phyloP scores from a whole-genome alignment of 169 alveolate species.

The Cryptosporidium parvum region DNA sequence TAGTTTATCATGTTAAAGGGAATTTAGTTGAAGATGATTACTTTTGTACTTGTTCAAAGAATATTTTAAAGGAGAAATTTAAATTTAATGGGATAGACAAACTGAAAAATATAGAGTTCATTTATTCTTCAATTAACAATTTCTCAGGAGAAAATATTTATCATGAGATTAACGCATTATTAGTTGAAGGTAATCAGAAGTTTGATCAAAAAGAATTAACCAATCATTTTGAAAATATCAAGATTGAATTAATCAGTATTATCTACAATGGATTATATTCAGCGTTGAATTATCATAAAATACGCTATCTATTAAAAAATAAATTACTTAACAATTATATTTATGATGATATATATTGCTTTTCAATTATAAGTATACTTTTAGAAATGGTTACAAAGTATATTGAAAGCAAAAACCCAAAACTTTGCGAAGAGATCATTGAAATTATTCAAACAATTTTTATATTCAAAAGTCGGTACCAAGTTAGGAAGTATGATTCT shows the following conservation, averaged over 20 bases:
- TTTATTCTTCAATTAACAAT: no score
- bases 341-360: slow-evolving; percentile 28
- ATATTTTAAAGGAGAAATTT: slow-evolving; percentile 14
- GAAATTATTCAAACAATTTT: background rate
- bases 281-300: slow-evolving; percentile 12
- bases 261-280: slow-evolving; percentile 23
- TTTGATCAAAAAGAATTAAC: background rate
- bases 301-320: background rate
- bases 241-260: background rate
- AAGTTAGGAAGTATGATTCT: slow-evolving; percentile 41
- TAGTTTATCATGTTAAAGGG: slow-evolving; percentile 57
- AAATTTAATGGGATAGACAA: slow-evolving; percentile 18
- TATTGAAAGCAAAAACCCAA: background rate
- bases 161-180: background rate
- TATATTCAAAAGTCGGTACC: background rate
- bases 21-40: slow-evolving; percentile 16
- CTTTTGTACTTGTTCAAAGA: slow-evolving; percentile 2
- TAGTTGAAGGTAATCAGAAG: background rate
- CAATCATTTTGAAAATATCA: background rate
- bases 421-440: background rate
- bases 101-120: background rate
- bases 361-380: slow-evolving; percentile 6
- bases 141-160: background rate
- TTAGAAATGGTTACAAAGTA: background rate
- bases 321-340: background rate